These are phyloP conservation scores for Naganishia cerealis DNA, from an alignment of 1,284 basidiomycete species.

Conservation along the genomic window DNA sequence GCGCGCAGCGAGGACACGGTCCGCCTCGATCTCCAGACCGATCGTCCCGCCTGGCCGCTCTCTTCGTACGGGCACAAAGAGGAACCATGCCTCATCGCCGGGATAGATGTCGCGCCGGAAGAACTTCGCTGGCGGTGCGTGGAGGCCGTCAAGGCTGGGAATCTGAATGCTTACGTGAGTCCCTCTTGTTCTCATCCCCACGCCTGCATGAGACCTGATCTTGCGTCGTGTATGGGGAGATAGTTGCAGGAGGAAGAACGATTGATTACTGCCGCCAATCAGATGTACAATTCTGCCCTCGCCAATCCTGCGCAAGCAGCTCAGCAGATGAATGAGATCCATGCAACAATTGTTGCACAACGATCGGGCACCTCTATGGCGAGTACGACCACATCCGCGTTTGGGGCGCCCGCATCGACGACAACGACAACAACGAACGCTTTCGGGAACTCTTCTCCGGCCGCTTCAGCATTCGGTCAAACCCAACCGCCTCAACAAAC, in stretches of 20 bases:
- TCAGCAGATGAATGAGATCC: conserved; percentile 43
- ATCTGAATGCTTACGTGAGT: conserved; percentile 69
- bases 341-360: conserved; percentile 30
- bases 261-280: conserved; percentile 39
- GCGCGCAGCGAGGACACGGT: conserved; percentile 40
- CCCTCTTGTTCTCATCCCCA: background rate
- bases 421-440: conserved; percentile 25
- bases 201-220: background rate
- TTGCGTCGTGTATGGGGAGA: background rate
- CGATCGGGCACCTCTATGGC: background rate
- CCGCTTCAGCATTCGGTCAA: conserved; percentile 37
- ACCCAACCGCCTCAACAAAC: conserved; percentile 32
- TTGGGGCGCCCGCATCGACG: conserved; percentile 14
- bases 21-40: conserved; percentile 42
- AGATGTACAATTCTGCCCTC: conserved; percentile 37
- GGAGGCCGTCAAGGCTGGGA: conserved; percentile 62
- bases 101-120: conserved; percentile 74
- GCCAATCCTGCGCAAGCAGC: conserved; percentile 37
- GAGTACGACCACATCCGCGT: conserved; percentile 6
- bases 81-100: conserved; percentile 68
- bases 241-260: conserved; percentile 46
- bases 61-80: conserved; percentile 76
- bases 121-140: conserved; percentile 73
- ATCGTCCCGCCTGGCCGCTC: conserved; percentile 72
- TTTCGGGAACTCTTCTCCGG: conserved; percentile 36